Conservation (phyloP, 306 rosid species). For the Castanea crenata region DNA sequence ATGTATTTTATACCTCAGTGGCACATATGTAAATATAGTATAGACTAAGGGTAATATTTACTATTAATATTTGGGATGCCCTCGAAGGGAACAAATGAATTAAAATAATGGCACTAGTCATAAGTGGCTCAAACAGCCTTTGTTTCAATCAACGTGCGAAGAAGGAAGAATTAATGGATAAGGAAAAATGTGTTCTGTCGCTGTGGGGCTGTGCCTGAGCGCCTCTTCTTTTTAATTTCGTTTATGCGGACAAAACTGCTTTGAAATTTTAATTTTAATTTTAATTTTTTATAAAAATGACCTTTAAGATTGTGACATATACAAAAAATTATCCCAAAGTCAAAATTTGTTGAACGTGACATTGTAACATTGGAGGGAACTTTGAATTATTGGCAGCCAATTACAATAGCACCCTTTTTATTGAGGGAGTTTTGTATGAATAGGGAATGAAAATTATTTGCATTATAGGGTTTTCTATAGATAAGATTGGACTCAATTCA, state of each 20-base stretch:
- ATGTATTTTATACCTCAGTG: neutral
- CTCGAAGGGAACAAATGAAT: too few species aligned
- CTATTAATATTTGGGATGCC: too few species aligned
- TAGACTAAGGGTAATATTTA: neutral
- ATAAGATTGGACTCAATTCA: too few species aligned
- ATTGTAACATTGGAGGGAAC: conserved; percentile 10
- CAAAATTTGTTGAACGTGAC: conserved; percentile 19
- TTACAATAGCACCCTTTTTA: neutral
- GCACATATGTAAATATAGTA: neutral
- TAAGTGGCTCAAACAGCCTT: neutral
- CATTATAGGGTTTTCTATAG: too few species aligned
- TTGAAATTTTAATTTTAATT: neutral
- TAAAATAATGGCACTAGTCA: neutral
- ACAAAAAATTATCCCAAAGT: neutral
- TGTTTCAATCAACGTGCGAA: neutral
- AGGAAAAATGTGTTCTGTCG: neutral
- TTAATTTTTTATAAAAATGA: conserved; percentile 2
- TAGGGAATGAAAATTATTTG: neutral
- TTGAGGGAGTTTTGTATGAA: neutral
- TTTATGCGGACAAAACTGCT: neutral
- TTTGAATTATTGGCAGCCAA: neutral
- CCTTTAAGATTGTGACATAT: neutral
- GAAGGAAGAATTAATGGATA: neutral
- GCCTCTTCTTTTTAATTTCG: neutral
- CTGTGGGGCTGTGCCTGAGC: neutral